Evolutionary conservation across 1,284 basidiomycete species (phyloP).

Genomic region (Malassezia sympodialis): DNA sequence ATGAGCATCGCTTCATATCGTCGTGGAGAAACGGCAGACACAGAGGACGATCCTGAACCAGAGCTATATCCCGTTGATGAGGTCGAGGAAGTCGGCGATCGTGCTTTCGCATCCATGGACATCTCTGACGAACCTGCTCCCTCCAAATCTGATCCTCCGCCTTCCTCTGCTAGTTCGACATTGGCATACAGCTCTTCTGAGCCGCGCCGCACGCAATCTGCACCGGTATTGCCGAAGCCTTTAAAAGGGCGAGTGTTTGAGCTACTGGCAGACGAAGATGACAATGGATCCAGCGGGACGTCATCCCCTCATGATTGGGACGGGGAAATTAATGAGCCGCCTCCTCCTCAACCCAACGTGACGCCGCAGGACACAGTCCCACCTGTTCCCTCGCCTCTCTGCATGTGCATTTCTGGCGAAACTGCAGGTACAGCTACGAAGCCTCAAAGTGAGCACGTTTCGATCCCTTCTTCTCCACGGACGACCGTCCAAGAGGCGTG

Average conservation of each 20-base stretch:
- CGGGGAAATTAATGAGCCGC: slow-evolving; percentile 27
- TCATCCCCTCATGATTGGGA: slow-evolving; percentile 19
- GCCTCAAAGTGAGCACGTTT: neutral
- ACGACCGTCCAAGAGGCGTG: neutral
- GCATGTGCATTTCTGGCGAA: slow-evolving; percentile 19
- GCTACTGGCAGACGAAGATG: slow-evolving; percentile 33
- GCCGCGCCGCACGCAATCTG: neutral
- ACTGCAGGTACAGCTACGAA: neutral
- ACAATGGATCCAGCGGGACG: slow-evolving; percentile 20
- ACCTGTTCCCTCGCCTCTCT: slow-evolving; percentile 36
- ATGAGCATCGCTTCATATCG: slow-evolving; percentile 23
- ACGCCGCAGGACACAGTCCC: slow-evolving; percentile 38
- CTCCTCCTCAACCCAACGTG: slow-evolving; percentile 24
- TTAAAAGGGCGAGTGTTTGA: slow-evolving; percentile 39
- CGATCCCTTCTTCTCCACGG: neutral
- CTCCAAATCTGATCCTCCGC: neutral
- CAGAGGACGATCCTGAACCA: slow-evolving; percentile 34
- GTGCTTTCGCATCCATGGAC: slow-evolving; percentile 29
- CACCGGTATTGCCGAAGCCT: slow-evolving; percentile 9
- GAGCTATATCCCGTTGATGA: slow-evolving; percentile 42
- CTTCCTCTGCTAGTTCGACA: neutral
- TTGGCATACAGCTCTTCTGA: too few species aligned
- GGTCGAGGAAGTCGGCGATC: slow-evolving; percentile 30
- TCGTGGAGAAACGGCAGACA: slow-evolving; percentile 39
- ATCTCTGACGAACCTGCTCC: slow-evolving; percentile 17